Evolutionary conservation across 2,329 filamentous ascomycete genomes (phyloP), one percentile per base, ranked within the genome.

Genomic region (Trichophyton mentagrophytes): DNA sequence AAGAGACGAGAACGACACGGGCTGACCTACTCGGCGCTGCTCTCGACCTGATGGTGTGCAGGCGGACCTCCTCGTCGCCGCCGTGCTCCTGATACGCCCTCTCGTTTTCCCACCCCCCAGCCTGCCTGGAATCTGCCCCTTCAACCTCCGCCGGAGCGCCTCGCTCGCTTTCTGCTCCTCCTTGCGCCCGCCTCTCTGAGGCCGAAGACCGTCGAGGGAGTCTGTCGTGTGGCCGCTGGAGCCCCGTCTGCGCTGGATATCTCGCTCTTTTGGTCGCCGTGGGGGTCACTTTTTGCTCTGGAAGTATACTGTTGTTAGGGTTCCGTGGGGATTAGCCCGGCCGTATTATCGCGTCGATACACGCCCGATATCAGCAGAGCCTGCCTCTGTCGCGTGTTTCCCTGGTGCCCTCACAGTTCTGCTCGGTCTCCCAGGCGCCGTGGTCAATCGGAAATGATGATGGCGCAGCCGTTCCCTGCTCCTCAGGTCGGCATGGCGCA

Each of bases 401-500:
- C 49, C 22, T 7, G 22, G 7, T 13, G 49, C 49, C 13, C 13
- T n/a, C 7, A 9, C 17, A 13, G 5, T 25, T 53, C 49, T n/a
- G 22, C 22, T n/a, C 49, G 49, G 9, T 30, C 38, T 59, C 15
- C 40, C n/a, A 55, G 40, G 58, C 22, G 40, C 70, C 68, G 70
- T 69, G 66, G 66, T 68, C 62, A 66, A 60, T 67, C 67, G 71
- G 72, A 81, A 76, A 80, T 81, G 72, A 79, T 78, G 74, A 79
- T 79, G 76, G 73, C 76, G 70, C 77, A 78, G 71, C 77, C 77
- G 65, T 85, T 80, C 70, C 79, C 81, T 70, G 78, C 80, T 72
- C 79, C 81, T 74, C 79, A 81, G 72, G 78, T 73, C 64, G 77
- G 77, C 73, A 82, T 85, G 73, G 81, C 75, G 63, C 75, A 82